Evolutionary conservation across 495 filamentous ascomycete genomes (phyloP).

Genomic region (Penicillium paradoxum): DNA sequence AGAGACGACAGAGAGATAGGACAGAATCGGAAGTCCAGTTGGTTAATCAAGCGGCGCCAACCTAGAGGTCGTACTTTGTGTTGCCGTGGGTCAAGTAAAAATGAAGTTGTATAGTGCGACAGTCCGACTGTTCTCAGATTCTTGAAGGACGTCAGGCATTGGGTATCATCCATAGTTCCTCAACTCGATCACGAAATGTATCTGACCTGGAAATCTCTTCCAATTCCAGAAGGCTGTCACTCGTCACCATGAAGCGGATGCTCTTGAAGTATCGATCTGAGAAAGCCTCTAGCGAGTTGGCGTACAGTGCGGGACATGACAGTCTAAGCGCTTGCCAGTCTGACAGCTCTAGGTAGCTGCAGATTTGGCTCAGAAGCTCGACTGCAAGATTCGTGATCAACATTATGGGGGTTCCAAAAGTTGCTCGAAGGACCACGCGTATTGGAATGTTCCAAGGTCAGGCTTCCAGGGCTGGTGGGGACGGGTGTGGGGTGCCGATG

Average conservation of each 20-base stretch:
- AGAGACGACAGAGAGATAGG: too few relatives aligned
- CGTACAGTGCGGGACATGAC: not conserved
- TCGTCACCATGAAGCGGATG: constrained; percentile 1
- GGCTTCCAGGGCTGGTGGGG: too few relatives aligned
- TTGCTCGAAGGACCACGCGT: too few relatives aligned
- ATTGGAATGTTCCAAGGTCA: too few relatives aligned
- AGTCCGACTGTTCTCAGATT: not conserved
- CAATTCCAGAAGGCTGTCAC: not conserved
- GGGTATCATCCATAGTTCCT: constrained; percentile 4
- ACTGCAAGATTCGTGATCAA: not conserved
- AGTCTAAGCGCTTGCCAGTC: not conserved
- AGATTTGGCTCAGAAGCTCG: not conserved
- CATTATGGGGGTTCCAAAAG: too few relatives aligned
- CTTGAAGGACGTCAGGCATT: not conserved
- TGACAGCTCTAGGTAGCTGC: not conserved
- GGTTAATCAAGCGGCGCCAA: not conserved
- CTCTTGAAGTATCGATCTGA: not conserved
- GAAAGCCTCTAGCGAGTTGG: not conserved
- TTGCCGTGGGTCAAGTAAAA: not conserved
- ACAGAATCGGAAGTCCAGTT: not conserved
- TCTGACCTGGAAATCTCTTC: not conserved
- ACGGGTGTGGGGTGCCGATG: too few relatives aligned
- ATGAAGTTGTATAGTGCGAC: not conserved
- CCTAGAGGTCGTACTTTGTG: not conserved
- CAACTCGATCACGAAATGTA: not conserved